Percentiles rank a stretch among this genome's conserved stretches.
These are phyloP conservation scores for Diaporthe longicolla DNA, from an alignment of 2,329 filamentous ascomycete genomes.

Conservation along the genomic window DNA sequence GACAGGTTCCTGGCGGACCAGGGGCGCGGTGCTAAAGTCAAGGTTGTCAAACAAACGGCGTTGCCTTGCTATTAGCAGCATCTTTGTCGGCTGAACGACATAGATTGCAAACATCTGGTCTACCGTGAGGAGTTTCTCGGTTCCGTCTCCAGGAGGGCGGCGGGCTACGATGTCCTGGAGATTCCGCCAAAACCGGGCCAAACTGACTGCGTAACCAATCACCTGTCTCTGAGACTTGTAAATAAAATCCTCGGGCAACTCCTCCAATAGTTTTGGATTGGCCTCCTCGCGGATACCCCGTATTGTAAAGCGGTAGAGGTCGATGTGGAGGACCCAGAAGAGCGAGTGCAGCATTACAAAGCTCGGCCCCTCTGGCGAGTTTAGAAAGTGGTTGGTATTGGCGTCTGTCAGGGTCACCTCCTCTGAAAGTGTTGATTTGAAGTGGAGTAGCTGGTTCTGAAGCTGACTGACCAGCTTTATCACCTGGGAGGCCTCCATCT, in stretches of 20 bases:
- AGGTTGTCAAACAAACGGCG: conserved; percentile 54
- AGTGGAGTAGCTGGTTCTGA: conserved; percentile 55
- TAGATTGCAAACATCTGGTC: conserved; percentile 45
- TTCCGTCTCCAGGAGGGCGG: conserved; percentile 43
- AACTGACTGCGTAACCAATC: conserved; percentile 55
- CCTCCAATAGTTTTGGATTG: conserved; percentile 51
- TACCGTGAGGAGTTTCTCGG: conserved; percentile 40
- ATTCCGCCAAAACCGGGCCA: conserved; percentile 55
- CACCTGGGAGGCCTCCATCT: conserved; percentile 55
- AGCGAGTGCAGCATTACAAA: conserved; percentile 57
- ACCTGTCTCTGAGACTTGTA: conserved; percentile 56
- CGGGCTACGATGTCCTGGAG: conserved; percentile 50
- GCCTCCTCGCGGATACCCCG: conserved; percentile 53
- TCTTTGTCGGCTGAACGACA: conserved; percentile 45
- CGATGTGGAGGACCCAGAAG: conserved; percentile 55
- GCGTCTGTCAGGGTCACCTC: conserved; percentile 53
- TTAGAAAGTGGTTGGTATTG: conserved; percentile 52
- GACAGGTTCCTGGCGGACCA: conserved; percentile 52
- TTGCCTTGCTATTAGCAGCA: conserved; percentile 54
- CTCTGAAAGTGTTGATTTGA: conserved; percentile 55
- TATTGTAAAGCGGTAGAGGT: conserved; percentile 57
- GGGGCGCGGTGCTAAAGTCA: conserved; percentile 54
- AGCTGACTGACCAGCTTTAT: conserved; percentile 55
- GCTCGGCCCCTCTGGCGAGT: conserved; percentile 50
- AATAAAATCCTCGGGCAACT: conserved; percentile 55